These are phyloP conservation scores for Neurospora cerealis DNA, from an alignment of 495 filamentous ascomycete genomes.

Conservation along the genomic window DNA sequence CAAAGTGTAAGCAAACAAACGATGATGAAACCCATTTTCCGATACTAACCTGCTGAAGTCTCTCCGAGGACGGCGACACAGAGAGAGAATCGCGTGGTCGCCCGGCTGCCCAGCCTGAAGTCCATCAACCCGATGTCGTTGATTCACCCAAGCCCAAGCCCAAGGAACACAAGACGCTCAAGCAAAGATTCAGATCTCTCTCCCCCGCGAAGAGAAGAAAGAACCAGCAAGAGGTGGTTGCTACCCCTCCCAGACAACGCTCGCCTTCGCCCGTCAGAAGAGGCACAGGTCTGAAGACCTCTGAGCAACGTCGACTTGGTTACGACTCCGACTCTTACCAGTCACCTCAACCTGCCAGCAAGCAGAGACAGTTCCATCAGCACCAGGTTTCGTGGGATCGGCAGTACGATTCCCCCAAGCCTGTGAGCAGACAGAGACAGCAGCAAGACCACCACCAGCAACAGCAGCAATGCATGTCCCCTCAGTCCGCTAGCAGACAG, in stretches of 20 bases:
- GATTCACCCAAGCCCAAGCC: not conserved
- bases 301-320: not conserved
- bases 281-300: not conserved
- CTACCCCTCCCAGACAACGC: conserved; percentile 5
- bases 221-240: not conserved
- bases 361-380: not conserved
- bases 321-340: not conserved
- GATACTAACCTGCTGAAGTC: not conserved
- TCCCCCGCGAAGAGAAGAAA: conserved; percentile 5
- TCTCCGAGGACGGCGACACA: conserved; percentile 5
- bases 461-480: not conserved
- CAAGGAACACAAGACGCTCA: conserved; percentile 3
- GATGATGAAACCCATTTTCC: no score
- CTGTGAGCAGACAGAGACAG: not conserved
- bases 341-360: conserved; percentile 2
- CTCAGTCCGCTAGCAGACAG: not conserved
- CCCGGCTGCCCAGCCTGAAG: not conserved
- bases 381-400: not conserved
- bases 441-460: not conserved
- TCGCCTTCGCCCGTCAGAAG: conserved; percentile 17
- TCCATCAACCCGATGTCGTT: not conserved
- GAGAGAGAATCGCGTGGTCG: not conserved
- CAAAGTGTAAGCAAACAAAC: conserved; percentile 8
- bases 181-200: conserved; percentile 9
- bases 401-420: not conserved